Conservation (phyloP, 2,329 filamentous ascomycete species). For the Drechslerella stenobrocha region DNA sequence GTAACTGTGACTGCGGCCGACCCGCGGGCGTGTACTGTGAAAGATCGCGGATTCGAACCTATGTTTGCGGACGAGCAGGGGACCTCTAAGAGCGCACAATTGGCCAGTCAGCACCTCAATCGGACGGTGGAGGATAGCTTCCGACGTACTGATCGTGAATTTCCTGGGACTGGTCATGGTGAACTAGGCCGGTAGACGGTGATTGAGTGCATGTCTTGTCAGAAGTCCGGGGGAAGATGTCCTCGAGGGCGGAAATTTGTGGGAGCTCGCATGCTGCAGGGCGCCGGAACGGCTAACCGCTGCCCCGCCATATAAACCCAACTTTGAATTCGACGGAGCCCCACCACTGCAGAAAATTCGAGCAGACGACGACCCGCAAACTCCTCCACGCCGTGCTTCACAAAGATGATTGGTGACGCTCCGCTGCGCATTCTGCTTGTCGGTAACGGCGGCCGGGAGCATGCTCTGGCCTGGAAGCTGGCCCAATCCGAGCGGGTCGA, state of each 20-base stretch:
- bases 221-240: too few relatives aligned
- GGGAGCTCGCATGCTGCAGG: conserved; percentile 36
- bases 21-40: too few relatives aligned
- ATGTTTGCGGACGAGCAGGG: conserved; percentile 98
- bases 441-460: conserved; percentile 91
- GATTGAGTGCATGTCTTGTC: too few relatives aligned
- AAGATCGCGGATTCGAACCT: conserved; percentile 57
- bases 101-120: conserved; percentile 1
- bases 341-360: neutral
- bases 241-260: too few relatives aligned
- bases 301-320: conserved; percentile 38
- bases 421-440: conserved; percentile 76
- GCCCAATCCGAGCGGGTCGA: conserved; percentile 78
- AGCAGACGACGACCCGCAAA: neutral
- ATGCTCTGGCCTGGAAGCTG: conserved; percentile 92
- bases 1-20: too few relatives aligned
- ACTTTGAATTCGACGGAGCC: neutral
- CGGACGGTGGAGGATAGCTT: neutral
- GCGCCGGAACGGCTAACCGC: conserved; percentile 12
- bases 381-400: neutral
- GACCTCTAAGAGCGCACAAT: conserved; percentile 60
- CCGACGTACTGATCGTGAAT: conserved; percentile 41
- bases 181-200: too few relatives aligned
- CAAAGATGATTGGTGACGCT: conserved; percentile 42
- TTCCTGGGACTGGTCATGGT: neutral